Evolutionary conservation across 225 moss, liverwort and hornwort species (phyloP).

Genomic region (Anthoceros angustus): DNA sequence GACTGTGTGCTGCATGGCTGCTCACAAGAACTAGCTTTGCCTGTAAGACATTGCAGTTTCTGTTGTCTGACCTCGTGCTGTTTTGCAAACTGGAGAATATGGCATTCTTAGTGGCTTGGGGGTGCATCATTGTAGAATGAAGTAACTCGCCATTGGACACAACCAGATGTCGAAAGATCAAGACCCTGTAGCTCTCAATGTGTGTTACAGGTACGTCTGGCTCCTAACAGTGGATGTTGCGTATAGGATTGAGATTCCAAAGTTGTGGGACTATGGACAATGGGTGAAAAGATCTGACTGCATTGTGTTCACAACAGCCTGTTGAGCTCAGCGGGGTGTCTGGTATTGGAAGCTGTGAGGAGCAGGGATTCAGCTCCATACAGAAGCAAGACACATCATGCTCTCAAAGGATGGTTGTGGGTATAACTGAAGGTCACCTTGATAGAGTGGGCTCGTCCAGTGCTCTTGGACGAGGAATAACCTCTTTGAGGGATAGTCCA

Average conservation of each 20-base stretch:
- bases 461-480: not conserved
- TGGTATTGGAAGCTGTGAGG: not conserved
- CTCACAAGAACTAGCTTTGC: not conserved
- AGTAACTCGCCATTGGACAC: not conserved
- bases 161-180: not conserved
- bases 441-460: not conserved
- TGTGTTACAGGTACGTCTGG: not conserved
- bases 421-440: not conserved
- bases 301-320: not conserved
- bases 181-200: not conserved
- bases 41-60: not conserved
- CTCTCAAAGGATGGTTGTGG: not conserved
- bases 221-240: not conserved
- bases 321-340: not conserved
- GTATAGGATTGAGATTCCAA: not conserved
- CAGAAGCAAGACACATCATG: not conserved
- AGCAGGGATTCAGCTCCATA: not conserved
- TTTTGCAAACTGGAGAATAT: not conserved
- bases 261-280: not conserved
- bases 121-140: not conserved
- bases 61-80: not conserved
- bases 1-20: not conserved
- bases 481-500: not conserved
- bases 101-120: not conserved
- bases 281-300: not conserved